These are phyloP conservation scores for Rhodofomes roseus DNA, from an alignment of 1,284 basidiomycete genomes.

Conservation along the genomic window DNA sequence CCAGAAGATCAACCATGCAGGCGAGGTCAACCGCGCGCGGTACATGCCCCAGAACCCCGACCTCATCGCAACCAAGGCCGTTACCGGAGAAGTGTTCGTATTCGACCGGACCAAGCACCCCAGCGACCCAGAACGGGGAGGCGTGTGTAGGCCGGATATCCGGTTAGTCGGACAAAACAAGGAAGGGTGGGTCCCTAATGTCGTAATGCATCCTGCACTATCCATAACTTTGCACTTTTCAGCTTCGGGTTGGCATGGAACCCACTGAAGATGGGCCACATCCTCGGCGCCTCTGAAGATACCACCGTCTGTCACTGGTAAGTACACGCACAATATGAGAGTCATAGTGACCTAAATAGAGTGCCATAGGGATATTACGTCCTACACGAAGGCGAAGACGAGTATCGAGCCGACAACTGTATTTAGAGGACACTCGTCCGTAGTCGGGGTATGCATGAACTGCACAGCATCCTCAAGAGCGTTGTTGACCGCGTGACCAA, in stretches of 20 bases:
- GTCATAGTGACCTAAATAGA: constrained; percentile 1
- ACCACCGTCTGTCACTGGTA: constrained; percentile 95
- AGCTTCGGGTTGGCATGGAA: constrained; percentile 96
- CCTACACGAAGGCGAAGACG: constrained; percentile 79
- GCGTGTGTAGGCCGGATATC: constrained; percentile 90
- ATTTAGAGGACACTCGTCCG: constrained; percentile 86
- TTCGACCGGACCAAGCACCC: constrained; percentile 98
- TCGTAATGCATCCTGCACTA: too few relatives aligned
- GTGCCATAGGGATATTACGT: constrained; percentile 79
- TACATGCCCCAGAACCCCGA: constrained; percentile 99
- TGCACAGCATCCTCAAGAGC: too few relatives aligned
- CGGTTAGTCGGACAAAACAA: constrained; percentile 84
- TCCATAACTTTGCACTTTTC: neutral
- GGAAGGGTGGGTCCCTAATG: constrained; percentile 73
- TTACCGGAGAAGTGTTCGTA: constrained; percentile 87
- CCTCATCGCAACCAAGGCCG: constrained; percentile 92
- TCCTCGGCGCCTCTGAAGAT: constrained; percentile 93
- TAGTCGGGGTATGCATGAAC: constrained; percentile 77
- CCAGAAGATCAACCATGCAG: constrained; percentile 94
- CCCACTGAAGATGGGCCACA: constrained; percentile 76
- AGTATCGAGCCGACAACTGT: constrained; percentile 79
- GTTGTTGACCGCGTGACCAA: too few relatives aligned
- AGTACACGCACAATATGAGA: constrained; percentile 16
- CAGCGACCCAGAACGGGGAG: constrained; percentile 83
- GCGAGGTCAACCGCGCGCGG: constrained; percentile 95